Evolutionary conservation across 345 rosid species (phyloP), one percentile per base, ranked within the genome.

Genomic region (Euphorbia peplus): DNA sequence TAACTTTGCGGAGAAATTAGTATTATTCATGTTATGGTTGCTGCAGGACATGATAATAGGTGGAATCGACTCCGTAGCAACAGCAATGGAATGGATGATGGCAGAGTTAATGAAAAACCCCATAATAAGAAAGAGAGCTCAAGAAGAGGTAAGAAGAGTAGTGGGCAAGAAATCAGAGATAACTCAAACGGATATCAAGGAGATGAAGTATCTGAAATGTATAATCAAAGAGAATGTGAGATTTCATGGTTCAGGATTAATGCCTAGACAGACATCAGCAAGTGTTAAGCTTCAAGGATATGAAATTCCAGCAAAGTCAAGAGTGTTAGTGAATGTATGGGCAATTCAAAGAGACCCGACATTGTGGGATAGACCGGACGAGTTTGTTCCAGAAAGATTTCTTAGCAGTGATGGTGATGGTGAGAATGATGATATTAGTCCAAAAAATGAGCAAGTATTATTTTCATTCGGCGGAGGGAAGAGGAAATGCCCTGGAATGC

Each of bases 51-150:
- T 74, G 78, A 69, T 74, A 57, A 4, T 70, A 10, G 78, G 24
- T 5, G 78, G 70, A 59, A 59, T 61, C 0, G 74, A 75, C 24
- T 35, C 63, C 0, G 59, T 61, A 1, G 66, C 70, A 8, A 32
- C 73, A 14, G 29, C 63, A 4, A 64, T 75, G 70, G 78, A 75
- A n/a, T 75, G 78, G 78, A 28, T 68, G 9, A 69, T 74, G 70
- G 78, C 78, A n/a, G 73, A 74, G 26, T 64, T 74, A 7, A 46
- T 70, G 54, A 75, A 42, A 15, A 70, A 75, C 28, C 78, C 78
- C 24, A 9, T 3, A 3, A 60, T 52, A 5, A 51, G 66, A 68
- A 57, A 65, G 66, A 75, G 64, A 64, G 78, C 37, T 16, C 74
- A 69, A 24, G 61, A 67, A 53, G 70, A 66, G 61, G 48, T 53